Percentiles rank a stretch among this genome's conserved stretches.
phyloP scores from a whole-genome alignment of 495 filamentous ascomycete species.

The Hypoxylon fuscum region DNA sequence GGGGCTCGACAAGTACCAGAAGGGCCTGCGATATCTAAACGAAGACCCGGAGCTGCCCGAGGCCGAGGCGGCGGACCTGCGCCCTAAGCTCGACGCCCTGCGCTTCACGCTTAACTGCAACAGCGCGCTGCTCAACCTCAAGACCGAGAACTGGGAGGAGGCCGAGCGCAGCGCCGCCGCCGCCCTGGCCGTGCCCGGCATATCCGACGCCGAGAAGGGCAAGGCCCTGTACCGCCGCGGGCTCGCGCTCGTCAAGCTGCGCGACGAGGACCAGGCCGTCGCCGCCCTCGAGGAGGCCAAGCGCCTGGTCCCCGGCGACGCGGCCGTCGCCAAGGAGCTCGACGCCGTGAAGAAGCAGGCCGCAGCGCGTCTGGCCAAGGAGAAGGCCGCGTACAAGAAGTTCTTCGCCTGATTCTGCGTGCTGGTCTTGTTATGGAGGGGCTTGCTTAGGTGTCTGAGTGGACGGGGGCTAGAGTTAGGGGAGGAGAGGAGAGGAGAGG shows the following conservation, averaged over 20 bases:
- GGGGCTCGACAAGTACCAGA: constrained; percentile 94
- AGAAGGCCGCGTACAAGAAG: constrained; percentile 88
- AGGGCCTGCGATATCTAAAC: constrained; percentile 92
- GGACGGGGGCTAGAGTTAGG: no score
- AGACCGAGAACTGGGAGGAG: constrained; percentile 75
- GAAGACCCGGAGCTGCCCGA: constrained; percentile 79
- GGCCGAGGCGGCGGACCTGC: constrained; percentile 71
- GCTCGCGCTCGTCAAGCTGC: constrained; percentile 73
- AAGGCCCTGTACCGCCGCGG: constrained; percentile 90
- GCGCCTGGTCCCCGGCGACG: constrained; percentile 79
- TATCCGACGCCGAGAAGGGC: constrained; percentile 79
- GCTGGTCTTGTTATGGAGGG: no score
- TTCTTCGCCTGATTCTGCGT: constrained; percentile 67
- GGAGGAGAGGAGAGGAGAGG: no score
- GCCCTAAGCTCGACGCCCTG: constrained; percentile 71
- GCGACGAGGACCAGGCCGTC: constrained; percentile 86
- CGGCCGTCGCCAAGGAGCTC: constrained; percentile 77
- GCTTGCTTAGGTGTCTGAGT: no score
- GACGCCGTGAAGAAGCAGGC: constrained; percentile 76
- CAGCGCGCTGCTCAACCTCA: constrained; percentile 80
- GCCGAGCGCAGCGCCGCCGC: constrained; percentile 73
- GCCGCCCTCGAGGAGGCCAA: constrained; percentile 79
- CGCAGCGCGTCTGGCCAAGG: constrained; percentile 77
- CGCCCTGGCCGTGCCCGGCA: constrained; percentile 72
- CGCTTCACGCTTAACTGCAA: constrained; percentile 82